Evolutionary conservation across 2,329 filamentous ascomycete species (phyloP).

Genomic region (Saccharata proteae): DNA sequence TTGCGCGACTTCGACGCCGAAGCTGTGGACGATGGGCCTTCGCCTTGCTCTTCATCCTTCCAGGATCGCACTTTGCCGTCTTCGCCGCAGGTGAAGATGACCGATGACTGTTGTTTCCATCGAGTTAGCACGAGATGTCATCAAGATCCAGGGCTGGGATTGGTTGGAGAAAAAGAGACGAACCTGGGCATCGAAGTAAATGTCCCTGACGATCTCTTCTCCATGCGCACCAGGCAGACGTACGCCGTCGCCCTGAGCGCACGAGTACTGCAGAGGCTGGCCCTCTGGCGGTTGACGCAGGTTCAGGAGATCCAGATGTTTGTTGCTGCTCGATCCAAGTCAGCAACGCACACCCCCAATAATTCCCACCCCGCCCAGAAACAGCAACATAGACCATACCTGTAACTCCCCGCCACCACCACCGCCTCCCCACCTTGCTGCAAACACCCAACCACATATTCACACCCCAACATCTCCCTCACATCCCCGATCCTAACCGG

Average conservation of each 20-base stretch:
- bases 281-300: slow-evolving; percentile 12
- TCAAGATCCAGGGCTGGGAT: background rate
- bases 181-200: slow-evolving; percentile 28
- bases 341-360: background rate
- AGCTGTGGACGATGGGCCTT: too few species aligned
- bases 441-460: slow-evolving; percentile 60
- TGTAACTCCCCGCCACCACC: slow-evolving; percentile 54
- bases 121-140: background rate
- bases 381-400: slow-evolving; percentile 29
- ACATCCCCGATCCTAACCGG: slow-evolving; percentile 53
- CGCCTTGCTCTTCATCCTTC: slow-evolving; percentile 15
- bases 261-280: slow-evolving; percentile 19
- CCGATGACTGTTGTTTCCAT: slow-evolving; percentile 16
- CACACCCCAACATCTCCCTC: slow-evolving; percentile 51
- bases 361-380: background rate
- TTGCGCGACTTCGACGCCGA: too few species aligned
- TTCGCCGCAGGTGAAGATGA: slow-evolving; percentile 37
- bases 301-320: slow-evolving; percentile 19
- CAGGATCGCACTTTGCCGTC: slow-evolving; percentile 35
- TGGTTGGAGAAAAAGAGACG: slow-evolving; percentile 7
- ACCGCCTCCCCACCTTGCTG: slow-evolving; percentile 49
- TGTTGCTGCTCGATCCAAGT: slow-evolving; percentile 14
- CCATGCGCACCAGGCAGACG: slow-evolving; percentile 32
- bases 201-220: slow-evolving; percentile 36
- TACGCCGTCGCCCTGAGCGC: slow-evolving; percentile 15